Evolutionary conservation across 805 yeast genomes (phyloP), one percentile per base, ranked within the genome.

Genomic region (Saccharomyces paradoxus): DNA sequence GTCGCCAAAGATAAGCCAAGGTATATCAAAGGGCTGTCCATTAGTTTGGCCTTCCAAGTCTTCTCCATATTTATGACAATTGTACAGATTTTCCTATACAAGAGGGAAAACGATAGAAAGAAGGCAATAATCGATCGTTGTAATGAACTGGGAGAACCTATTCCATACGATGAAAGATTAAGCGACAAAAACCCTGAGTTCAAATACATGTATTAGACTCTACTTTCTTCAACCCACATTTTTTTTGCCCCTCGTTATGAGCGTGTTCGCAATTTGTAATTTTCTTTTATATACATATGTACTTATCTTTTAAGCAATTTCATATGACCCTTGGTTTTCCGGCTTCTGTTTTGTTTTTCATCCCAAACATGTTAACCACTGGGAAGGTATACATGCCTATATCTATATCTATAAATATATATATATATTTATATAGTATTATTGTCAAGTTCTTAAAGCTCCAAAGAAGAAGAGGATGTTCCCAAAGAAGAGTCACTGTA

Each of bases 111-210:
- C 50, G 56, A 61, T 53, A 77, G 77, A 62, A 66, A 71, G 55
- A 65, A 62, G 27, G 58, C 58, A 5, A 72, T 72, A 50, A 68
- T 63, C 47, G 63, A 68, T 31, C 61, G 61, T 31, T 74, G 70
- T 56, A 66, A 64, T 46, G 59, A 60, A n/a, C 58, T 61, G 50
- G 66, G 62, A 21, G 70, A 69, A 54, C 72, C 72, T 47, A 65
- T 72, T 48, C 70, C 70, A 26, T 65, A 69, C 44, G 65, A 68
- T 50, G 75, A 64, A 32, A 60, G 51, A 51, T 53, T 66, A 52
- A 59, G 76, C 63, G 77, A 73, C 54, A 56, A 60, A 50, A 75
- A 75, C 59, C 82, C 82, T 28, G 70, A 73, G 41, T 76, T 77
- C 61, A 72, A 68, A 63, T 79, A 78, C 66, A 62, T 77, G 68